Evolutionary conservation across 108 stramenopile genomes (phyloP).

Genomic region (Fragilaria crotonensis): DNA sequence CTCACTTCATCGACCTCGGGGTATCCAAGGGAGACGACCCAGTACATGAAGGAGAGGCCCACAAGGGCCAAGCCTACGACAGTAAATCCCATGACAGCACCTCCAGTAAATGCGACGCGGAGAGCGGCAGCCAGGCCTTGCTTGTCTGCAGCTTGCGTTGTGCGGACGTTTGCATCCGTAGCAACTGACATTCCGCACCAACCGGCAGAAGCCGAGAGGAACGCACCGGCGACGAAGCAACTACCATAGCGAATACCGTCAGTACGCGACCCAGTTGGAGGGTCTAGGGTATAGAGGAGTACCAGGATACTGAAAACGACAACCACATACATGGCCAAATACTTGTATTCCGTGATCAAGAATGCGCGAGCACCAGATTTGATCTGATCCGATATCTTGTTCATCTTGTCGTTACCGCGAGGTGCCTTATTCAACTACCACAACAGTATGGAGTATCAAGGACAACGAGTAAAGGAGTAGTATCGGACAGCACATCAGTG

Average conservation of each 20-base stretch:
- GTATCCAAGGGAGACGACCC: conserved; percentile 47
- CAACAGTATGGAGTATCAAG: conserved; percentile 4
- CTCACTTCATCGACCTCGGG: conserved; percentile 5
- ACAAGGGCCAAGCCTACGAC: conserved; percentile 44
- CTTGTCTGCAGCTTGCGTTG: conserved; percentile 79
- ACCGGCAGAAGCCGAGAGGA: conserved; percentile 69
- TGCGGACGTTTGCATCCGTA: conserved; percentile 91
- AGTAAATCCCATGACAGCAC: conserved; percentile 60
- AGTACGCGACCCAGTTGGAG: conserved; percentile 24
- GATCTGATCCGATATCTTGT: conserved; percentile 72
- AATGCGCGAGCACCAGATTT: conserved; percentile 86
- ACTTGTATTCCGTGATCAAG: conserved; percentile 88
- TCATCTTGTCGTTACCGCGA: conserved; percentile 60
- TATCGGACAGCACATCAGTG: neutral
- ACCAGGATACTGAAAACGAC: conserved; percentile 42
- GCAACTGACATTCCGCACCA: conserved; percentile 88
- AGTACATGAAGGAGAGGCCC: conserved; percentile 53
- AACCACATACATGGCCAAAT: conserved; percentile 70
- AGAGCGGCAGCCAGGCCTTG: conserved; percentile 72
- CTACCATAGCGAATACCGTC: conserved; percentile 77
- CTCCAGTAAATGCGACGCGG: conserved; percentile 81
- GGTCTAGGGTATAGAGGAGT: conserved; percentile 48
- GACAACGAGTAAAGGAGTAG: neutral
- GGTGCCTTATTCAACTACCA: conserved; percentile 37
- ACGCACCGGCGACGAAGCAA: conserved; percentile 84